Conservation (phyloP, 768 basidiomycete genomes). For the Tylopilus plumbeoviolaceoides region DNA sequence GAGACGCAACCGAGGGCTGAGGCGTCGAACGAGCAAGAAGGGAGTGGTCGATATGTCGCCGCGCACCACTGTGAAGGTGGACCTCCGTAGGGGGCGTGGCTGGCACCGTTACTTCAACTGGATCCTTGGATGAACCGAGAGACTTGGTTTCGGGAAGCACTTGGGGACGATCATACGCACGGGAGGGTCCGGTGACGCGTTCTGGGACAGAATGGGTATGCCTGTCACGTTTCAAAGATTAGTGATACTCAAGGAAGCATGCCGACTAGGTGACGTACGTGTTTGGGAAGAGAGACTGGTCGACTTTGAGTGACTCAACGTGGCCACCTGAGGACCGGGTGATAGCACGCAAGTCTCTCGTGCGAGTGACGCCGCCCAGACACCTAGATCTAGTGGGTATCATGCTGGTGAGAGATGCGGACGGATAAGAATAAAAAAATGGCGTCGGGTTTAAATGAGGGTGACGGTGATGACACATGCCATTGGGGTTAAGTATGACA, state of each 20-base stretch:
- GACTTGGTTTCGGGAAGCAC: not conserved
- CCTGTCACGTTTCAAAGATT: conserved; percentile 25
- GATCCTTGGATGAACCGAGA: not conserved
- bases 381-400: conserved; percentile 29
- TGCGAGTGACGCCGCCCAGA: conserved; percentile 38
- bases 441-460: conserved; percentile 6
- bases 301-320: conserved; percentile 9
- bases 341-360: conserved; percentile 32
- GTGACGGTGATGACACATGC: not conserved
- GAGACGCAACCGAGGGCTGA: not conserved
- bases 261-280: conserved; percentile 33
- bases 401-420: conserved; percentile 10
- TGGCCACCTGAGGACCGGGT: conserved; percentile 36
- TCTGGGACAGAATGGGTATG: conserved; percentile 31
- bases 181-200: conserved; percentile 12
- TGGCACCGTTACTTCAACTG: not conserved
- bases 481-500: conserved; percentile 15
- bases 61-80: not conserved
- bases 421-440: not conserved
- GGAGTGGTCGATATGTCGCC: not conserved
- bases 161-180: not conserved
- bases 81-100: too few species aligned
- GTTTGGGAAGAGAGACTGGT: conserved; percentile 29
- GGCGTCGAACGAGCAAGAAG: not conserved
- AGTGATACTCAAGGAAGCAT: conserved; percentile 32